Conservation (phyloP, 208 protist genomes). For the Trypanosoma conorhini region DNA sequence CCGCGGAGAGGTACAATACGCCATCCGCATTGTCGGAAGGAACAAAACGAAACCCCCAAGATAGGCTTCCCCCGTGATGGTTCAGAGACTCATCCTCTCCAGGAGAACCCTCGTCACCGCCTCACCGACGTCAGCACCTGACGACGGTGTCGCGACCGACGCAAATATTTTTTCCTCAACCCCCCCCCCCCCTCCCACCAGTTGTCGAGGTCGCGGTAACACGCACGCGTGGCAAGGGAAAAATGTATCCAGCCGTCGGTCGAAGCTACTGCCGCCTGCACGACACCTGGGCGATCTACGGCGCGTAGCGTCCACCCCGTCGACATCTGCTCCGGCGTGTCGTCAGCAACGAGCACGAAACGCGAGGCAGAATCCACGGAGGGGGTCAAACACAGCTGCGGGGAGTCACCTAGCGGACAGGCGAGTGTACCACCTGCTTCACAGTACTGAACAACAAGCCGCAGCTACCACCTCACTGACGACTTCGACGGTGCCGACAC, state of each 20-base stretch:
- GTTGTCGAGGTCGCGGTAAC: background rate
- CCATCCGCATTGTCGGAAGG: background rate
- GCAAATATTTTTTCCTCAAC: background rate
- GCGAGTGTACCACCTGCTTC: slow-evolving; percentile 4
- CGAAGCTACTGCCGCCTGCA: background rate
- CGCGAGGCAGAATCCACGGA: slow-evolving; percentile 6
- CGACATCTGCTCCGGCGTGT: background rate
- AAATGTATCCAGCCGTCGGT: background rate
- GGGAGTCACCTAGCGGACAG: background rate
- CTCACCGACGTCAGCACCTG: background rate
- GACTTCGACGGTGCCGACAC: background rate
- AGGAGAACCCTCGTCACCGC: background rate
- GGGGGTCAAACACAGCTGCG: slow-evolving; percentile 4
- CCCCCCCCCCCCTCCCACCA: background rate
- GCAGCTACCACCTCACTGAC: slow-evolving; percentile 5
- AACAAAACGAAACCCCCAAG: background rate
- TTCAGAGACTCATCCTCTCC: background rate
- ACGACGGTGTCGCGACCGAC: background rate
- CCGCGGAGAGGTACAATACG: background rate
- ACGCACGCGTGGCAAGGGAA: background rate
- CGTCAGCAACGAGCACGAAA: slow-evolving; percentile 11
- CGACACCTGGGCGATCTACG: slow-evolving; percentile 11
- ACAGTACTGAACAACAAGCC: slow-evolving; percentile 9
- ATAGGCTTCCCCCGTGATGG: background rate
- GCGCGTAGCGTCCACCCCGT: background rate